Conservation (phyloP, 106 monocot genomes). For the Narthecium ossifragum region DNA sequence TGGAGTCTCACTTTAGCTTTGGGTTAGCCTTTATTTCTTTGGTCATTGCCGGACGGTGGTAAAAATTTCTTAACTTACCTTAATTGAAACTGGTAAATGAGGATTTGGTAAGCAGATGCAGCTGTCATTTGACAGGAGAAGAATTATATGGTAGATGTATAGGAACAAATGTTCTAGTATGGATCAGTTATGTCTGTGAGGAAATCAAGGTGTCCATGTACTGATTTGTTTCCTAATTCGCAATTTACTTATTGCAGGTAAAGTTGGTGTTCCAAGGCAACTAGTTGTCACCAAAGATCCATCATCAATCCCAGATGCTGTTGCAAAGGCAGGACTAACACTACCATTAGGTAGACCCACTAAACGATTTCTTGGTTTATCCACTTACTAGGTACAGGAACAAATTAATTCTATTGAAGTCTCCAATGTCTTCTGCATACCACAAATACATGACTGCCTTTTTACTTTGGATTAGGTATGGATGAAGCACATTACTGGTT, state of each 20-base stretch:
- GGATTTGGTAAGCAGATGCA: neutral
- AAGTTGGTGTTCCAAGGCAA: conserved; percentile 73
- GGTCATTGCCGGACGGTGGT: too few species aligned
- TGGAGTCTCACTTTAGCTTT: too few species aligned
- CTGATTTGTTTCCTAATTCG: neutral
- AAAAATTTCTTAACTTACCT: neutral
- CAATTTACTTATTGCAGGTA: conserved; percentile 44
- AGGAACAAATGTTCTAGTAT: neutral
- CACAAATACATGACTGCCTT: too few species aligned
- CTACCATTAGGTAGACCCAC: conserved; percentile 62
- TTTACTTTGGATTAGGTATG: too few species aligned
- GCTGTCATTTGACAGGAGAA: neutral
- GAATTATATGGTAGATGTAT: too few species aligned
- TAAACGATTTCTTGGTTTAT: neutral
- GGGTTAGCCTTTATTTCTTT: too few species aligned
- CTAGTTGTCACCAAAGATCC: conserved; percentile 74
- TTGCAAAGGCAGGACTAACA: conserved; percentile 59
- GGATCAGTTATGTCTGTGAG: neutral
- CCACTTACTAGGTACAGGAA: too few species aligned
- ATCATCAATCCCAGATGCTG: conserved; percentile 63
- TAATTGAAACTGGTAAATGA: neutral
- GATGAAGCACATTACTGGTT: too few species aligned
- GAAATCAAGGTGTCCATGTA: neutral
- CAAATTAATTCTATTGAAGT: too few species aligned
- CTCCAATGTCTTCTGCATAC: too few species aligned